Base-by-base conservation (phyloP, 2,329 filamentous ascomycete species). In the Ophiocordyceps camponoti-leonardi region DNA sequence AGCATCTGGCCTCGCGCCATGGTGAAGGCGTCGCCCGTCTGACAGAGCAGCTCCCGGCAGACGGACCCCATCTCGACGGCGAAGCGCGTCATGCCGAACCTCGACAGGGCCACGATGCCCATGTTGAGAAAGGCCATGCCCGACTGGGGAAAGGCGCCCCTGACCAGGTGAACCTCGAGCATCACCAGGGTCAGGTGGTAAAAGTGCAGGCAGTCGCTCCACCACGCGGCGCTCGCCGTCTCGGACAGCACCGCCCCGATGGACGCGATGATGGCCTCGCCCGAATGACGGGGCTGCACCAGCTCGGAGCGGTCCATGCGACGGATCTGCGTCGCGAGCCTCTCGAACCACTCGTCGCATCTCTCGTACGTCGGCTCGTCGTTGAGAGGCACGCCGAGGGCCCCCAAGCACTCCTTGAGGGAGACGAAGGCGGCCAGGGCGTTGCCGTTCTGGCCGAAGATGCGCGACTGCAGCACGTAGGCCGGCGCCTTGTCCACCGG, bases 401-500 rank as follows among this genome's bases (percentile, higher is more conserved):
- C 80, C 26, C 64, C 66, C 16, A 95, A 65, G 49, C 84, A 87
- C 42, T 79, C 73, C 54, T 81, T 81, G 22, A 95, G 66, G 1
- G 77, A 75, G 30, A 72, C 64, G 52, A 94, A 77, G 0, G 87
- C 84, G 5, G 73, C 73, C 20, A 70, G 64, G 26, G 79, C 77
- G 51, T 94, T 77, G 1, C 87, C 86, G 46, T 73, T 72, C 55
- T 88, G 79, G 1, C 83, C 77, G 54, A 80, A 77, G 42, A 94
- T 81, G 44, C 86, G 77, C 6, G 85, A 87, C 57, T 86, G 80
- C 33, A 95, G 67, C 39, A 94, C 81, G 66, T 82, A 93, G 0
- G 86, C 85, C 10, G 84, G 81, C 1, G 85, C 84, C 63, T 86
- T 92, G 60, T 94, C 87, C 6, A 84, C 73, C 0, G 84, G 66